A percentile compares a stretch with the other conserved stretches of the same genome.
phyloP scores from a whole-genome alignment of 768 basidiomycete species.

The Boletus subparvulus region DNA sequence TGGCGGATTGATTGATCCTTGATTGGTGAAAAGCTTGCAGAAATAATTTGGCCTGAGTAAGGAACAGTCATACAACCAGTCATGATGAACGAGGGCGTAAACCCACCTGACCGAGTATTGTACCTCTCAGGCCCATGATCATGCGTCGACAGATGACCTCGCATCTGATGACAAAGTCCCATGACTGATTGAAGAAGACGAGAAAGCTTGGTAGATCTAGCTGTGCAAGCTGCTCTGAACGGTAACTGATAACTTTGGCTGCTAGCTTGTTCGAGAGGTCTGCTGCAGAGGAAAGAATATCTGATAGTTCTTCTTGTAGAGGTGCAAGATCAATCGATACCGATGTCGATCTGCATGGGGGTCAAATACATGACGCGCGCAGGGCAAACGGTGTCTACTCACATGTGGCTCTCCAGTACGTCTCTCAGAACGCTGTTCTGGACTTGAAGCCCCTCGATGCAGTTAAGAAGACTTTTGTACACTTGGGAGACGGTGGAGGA shows the following conservation, averaged over 20 bases:
- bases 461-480: slow-evolving; percentile 60
- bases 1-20: slow-evolving; percentile 76
- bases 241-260: slow-evolving; percentile 72
- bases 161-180: slow-evolving; percentile 87
- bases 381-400: slow-evolving; percentile 12
- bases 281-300: slow-evolving; percentile 74
- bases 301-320: slow-evolving; percentile 65
- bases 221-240: slow-evolving; percentile 76
- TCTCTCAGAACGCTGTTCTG: slow-evolving; percentile 60
- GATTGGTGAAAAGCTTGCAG: slow-evolving; percentile 83
- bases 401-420: slow-evolving; percentile 52
- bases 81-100: slow-evolving; percentile 1
- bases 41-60: slow-evolving; percentile 75
- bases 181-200: slow-evolving; percentile 77
- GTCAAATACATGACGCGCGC: slow-evolving; percentile 1
- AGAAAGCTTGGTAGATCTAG: slow-evolving; percentile 76
- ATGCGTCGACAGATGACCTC: slow-evolving; percentile 85
- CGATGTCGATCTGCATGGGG: slow-evolving; percentile 36
- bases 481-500: slow-evolving; percentile 57
- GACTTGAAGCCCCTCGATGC: slow-evolving; percentile 64
- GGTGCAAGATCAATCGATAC: slow-evolving; percentile 43
- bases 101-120: slow-evolving; percentile 75
- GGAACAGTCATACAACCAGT: slow-evolving; percentile 3
- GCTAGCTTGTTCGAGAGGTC: slow-evolving; percentile 84
- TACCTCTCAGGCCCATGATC: slow-evolving; percentile 91